Evolutionary conservation across 1,284 basidiomycete species (phyloP), one percentile per base, ranked within the genome.

Genomic region (Porogramme epimiltina): DNA sequence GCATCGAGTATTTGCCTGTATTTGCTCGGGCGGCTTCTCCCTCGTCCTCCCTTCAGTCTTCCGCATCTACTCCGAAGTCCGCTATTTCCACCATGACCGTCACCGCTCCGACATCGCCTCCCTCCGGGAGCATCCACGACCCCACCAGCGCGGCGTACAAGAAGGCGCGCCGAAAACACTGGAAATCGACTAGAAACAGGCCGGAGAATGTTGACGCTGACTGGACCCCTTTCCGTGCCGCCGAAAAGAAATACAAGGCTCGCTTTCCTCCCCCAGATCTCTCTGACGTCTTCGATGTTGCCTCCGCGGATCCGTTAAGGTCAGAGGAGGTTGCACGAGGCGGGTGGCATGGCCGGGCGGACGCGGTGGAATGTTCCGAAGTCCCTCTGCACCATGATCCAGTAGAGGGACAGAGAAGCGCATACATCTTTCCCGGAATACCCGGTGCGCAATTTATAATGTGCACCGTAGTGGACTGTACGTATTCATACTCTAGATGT

Each of bases 171-270:
- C 73, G 78, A 49, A 79, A 77, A 43, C 76, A 81, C 66, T 61
- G 73, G 51, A 89, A 82, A 66, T 76, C 84, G 0, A 85, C 79
- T n/a, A 80, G 71, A 54, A 79, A 82, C 62, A 75, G 80, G 61
- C 67, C 69, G 5, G 61, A 62, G 0, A 69, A 74, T 22, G 55
- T 72, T 8, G 77, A 82, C 19, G 59, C 68, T 15, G 75, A 78
- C 45, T 89, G 87, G 84, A 82, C 89, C 0, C 76, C 85, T 0
- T 92, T 92, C 65, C 76, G 90, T 62, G 77, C 77, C 0, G 82
- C 83, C 31, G 90, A 92, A 68, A 92, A 92, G 68, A 79, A 74
- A 45, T 92, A 80, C 75, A 92, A 90, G 68, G 75, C 85, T 0
- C 77, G 79, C 33, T 91, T 88, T 62, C 88, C 89, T 11, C 87